Conservation (phyloP, 2,329 filamentous ascomycete genomes). For the Beauveria sp. region DNA sequence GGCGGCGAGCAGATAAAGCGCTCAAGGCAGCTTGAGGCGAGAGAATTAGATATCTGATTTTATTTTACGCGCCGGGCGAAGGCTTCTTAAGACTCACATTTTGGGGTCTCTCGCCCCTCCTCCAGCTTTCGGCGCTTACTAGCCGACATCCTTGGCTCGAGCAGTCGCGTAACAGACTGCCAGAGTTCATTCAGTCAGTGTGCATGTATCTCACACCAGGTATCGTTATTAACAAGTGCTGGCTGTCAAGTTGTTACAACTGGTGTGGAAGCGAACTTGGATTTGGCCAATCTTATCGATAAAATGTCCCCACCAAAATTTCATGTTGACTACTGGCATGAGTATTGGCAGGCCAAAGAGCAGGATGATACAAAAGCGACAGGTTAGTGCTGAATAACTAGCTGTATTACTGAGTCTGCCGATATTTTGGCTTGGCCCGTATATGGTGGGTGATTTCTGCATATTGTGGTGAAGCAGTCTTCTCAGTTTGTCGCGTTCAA, state of each 20-base stretch:
- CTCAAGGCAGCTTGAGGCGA: slow-evolving; percentile 24
- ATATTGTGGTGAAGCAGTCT: neutral
- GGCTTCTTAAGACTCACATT: slow-evolving; percentile 19
- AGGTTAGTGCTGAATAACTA: neutral
- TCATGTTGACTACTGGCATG: neutral
- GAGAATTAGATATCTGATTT: neutral
- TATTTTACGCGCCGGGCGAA: neutral
- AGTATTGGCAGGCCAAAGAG: neutral
- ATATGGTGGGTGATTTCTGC: too few species aligned
- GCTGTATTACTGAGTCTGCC: neutral
- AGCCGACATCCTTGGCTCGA: slow-evolving; percentile 19
- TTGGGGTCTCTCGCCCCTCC: slow-evolving; percentile 21
- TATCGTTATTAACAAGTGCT: neutral
- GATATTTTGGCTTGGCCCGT: too few species aligned
- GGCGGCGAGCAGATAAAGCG: slow-evolving; percentile 29
- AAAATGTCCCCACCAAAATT: neutral
- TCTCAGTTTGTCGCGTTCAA: neutral
- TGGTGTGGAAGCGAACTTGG: neutral
- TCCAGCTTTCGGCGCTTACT: slow-evolving; percentile 30
- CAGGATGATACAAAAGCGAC: neutral
- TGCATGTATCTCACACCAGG: neutral
- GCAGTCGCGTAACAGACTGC: neutral
- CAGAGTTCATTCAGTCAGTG: neutral
- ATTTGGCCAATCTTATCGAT: slow-evolving; percentile 3
- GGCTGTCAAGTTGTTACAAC: neutral